A percentile compares a stretch with the other conserved stretches of the same genome.
Evolutionary conservation across 768 basidiomycete species (phyloP).

Genomic region (Dendrothele bispora): DNA sequence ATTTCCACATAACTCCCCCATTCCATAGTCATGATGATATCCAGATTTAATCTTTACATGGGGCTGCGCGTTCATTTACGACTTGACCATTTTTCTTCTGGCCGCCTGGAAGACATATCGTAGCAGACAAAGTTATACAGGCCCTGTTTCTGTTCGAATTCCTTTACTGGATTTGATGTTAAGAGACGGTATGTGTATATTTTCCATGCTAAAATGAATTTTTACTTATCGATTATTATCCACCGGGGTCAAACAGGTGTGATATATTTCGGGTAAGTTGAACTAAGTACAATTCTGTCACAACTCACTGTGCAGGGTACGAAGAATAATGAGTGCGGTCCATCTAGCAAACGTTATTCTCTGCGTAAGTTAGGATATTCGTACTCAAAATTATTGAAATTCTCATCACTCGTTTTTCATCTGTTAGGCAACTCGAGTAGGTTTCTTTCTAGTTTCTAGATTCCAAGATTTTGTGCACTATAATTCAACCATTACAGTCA

Average conservation of each 20-base stretch:
- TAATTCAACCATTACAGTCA: neutral
- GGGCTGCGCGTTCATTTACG: neutral
- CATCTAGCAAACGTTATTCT: constrained; percentile 2
- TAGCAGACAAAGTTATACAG: neutral
- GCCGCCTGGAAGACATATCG: neutral
- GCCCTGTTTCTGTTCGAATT: constrained; percentile 1
- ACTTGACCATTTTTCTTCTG: neutral
- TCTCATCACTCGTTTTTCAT: neutral
- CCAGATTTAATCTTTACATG: constrained; percentile 1
- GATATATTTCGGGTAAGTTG: constrained; percentile 1
- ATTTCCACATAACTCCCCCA: neutral
- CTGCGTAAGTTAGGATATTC: neutral
- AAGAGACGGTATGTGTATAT: neutral
- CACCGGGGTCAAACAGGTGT: neutral
- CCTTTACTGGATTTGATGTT: constrained; percentile 1
- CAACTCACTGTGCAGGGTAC: neutral
- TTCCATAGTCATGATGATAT: too few relatives aligned
- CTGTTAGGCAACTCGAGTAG: constrained; percentile 5
- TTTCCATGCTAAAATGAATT: too few relatives aligned
- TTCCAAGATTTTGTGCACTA: neutral
- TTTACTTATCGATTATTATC: neutral
- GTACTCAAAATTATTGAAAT: neutral
- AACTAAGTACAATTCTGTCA: neutral
- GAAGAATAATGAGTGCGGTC: neutral
- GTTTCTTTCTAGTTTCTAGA: too few relatives aligned